Evolutionary conservation across 495 filamentous ascomycete species (phyloP), one percentile per base, ranked within the genome.

Genomic region (Rhypophila decipiens): DNA sequence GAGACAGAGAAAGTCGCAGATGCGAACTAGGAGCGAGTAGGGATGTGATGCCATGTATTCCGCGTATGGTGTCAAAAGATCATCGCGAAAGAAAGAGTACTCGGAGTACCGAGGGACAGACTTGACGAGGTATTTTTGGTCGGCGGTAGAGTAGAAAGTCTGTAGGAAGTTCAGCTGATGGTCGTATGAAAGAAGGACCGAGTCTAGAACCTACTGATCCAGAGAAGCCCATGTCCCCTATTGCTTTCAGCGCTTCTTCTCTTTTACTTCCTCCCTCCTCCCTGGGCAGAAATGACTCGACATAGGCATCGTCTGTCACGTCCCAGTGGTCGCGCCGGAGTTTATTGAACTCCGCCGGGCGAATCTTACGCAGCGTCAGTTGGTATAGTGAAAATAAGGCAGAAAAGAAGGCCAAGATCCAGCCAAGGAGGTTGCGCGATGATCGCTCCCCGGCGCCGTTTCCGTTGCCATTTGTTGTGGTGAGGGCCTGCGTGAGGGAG

Each of bases 71-170:
- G 65, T 55, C 11, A 87, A 60, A 33, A 87, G 66, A 27, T 84
- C 80, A 2, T 76, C 59, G 45, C 74, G 68, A 69, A 87, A 87
- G 65, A 85, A 87, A 36, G 70, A 68, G 55, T 86, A 72, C 47
- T 87, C 84, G 48, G 82, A 85, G 29, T 72, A 68, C 2, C 84
- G 74, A 0, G 83, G 83, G 5, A 87, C 60, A 9, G 78, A 82
- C 55, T 87, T 87, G 55, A 86, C 69, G 2, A 86, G 73, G 53
- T 74, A 84, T 47, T 74, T 75, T 15, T 68, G 66, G 51, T 86
- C 75, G 18, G 69, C 53, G 0, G 82, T 86, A 18, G 67, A 67
- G 62, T 84, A 83, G 64, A 87, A 87, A n/a, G 83, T 84, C 74
- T 66, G 38, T 5, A 22, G 1, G 9, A 12, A 5, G 17, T 18